Conservation (phyloP, 202 grass and related monocot species). For the Panicum hallii region DNA sequence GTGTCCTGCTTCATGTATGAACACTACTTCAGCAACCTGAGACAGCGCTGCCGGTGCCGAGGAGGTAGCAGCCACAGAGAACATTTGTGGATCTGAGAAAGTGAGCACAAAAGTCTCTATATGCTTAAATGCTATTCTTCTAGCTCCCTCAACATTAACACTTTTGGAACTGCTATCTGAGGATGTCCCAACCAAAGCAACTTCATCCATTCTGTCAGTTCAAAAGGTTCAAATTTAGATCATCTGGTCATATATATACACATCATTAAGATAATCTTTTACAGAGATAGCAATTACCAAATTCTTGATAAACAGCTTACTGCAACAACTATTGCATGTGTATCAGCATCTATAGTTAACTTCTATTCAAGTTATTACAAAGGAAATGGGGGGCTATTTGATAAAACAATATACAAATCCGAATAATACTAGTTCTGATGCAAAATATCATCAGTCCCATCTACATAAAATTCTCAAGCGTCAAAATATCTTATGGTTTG, state of each 20-base stretch:
- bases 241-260: constrained; percentile 33
- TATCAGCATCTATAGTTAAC: constrained; percentile 2
- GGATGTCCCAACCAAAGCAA: constrained; percentile 76
- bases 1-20: constrained; percentile 97
- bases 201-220: constrained; percentile 87
- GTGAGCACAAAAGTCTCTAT: constrained; percentile 84
- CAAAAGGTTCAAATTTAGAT: constrained; percentile 41
- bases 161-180: constrained; percentile 77
- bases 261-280: constrained; percentile 33
- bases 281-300: constrained; percentile 14
- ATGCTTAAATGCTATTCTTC: constrained; percentile 97
- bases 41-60: constrained; percentile 71
- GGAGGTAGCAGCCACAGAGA: constrained; percentile 71
- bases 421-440: neutral
- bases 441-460: neutral
- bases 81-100: constrained; percentile 90
- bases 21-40: constrained; percentile 79
- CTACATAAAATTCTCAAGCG: no score
- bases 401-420: constrained; percentile 29
- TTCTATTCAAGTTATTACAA: constrained; percentile 31
- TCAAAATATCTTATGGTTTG: no score
- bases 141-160: constrained; percentile 88
- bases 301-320: neutral
- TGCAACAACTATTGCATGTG: neutral
- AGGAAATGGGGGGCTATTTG: constrained; percentile 15